Evolutionary conservation across 2,329 filamentous ascomycete genomes (phyloP), one percentile per base, ranked within the genome.

Genomic region (Coniochaeta sp.): DNA sequence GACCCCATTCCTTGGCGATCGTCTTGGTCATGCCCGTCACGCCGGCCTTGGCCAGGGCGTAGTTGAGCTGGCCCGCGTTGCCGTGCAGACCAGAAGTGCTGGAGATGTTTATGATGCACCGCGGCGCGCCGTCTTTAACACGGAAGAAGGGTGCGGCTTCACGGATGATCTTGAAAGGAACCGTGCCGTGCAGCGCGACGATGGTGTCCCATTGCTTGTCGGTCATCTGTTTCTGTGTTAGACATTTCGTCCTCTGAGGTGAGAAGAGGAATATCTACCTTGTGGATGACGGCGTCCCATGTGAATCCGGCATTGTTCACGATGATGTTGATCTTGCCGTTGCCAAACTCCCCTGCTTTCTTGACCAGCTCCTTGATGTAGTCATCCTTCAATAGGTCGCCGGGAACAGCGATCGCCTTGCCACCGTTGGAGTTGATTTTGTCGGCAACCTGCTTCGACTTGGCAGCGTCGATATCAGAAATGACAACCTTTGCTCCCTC

Each of bases 121-220:
- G 83, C 6, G 88, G 84, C 72, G 89, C 89, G 68, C 89, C 87
- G 73, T 96, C 92, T 66, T 87, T 89, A 64, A 96, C 89, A 44
- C 92, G 87, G 80, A 96, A 96, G 75, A 90, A 96, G 24, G 90
- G 90, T 0, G 90, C 89, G 1, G 90, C 90, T 54, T 87, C 87
- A 59, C 91, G 84, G 63, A 95, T 79, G 59, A 96, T 86, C 72
- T 88, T 88, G 81, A 96, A 96, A 12, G 92, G 92, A 1, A 89
- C 91, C 14, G 90, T 95, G 71, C 84, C 87, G 80, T 96, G 92
- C 56, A 96, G 81, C 24, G 88, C 85, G 33, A 96, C 77, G 72
- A 96, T 96, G 58, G 89, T 92, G 64, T 95, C 89, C 90, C 90
- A 96, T 80, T 96, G 91, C 77, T 90, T 90, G 79, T 96, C 90